Conservation (phyloP, 202 grass and related monocot species). For the Setaria italica region DNA sequence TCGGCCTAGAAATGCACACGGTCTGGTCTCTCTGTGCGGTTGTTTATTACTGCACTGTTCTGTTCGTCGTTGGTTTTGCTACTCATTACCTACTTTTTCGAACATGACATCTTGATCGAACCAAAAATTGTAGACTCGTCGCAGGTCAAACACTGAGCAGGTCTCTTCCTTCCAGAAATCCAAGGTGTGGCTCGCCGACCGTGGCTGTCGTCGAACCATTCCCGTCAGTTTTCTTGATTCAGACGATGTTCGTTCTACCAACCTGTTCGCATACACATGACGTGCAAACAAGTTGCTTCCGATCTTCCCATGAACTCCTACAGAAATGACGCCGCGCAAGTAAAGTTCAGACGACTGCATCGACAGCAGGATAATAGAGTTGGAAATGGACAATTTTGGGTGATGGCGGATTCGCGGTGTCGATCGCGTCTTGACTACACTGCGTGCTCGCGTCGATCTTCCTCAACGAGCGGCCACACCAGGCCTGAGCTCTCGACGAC, state of each 20-base stretch:
- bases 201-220: too few relatives aligned
- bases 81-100: background rate
- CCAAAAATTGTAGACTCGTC: background rate
- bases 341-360: background rate
- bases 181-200: background rate
- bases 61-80: too few relatives aligned
- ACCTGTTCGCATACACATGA: background rate
- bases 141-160: background rate
- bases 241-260: conserved; percentile 1
- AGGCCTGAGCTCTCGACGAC: background rate
- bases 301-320: background rate
- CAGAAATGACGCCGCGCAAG: background rate
- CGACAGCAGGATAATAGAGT: background rate
- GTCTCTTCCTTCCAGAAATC: background rate
- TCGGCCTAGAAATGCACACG: too few relatives aligned
- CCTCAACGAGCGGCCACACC: background rate
- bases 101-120: background rate
- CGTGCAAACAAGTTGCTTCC: background rate
- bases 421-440: background rate
- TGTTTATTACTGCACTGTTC: too few relatives aligned
- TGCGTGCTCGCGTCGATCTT: background rate
- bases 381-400: background rate
- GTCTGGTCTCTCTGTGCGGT: too few relatives aligned
- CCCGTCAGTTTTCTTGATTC: background rate
- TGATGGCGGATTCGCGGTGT: background rate